Base-by-base conservation (phyloP, 352 stramenopile species). In the Globisporangium ultimum region DNA sequence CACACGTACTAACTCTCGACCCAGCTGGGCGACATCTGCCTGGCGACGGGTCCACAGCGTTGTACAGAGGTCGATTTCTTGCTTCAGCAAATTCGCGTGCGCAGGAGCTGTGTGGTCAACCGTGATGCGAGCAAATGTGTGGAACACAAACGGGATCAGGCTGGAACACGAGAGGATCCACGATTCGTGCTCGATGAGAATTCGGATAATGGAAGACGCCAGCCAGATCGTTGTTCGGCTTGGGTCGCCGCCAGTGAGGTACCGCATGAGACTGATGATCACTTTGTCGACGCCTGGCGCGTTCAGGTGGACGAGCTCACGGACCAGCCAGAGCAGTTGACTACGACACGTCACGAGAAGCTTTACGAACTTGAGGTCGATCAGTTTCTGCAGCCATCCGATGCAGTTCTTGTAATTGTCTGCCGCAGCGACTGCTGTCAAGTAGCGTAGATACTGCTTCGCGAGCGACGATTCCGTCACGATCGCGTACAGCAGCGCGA, bases 331-430 rank as follows among this genome's bases (percentile, higher is more conserved):
- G 18, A 93, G 66, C 58, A 95, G 55, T 45, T 95, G 82, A 51
- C 78, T 90, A 32, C 85, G 79, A 50, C 83, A 91, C 2, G 74
- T 70, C 2, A 87, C 78, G n/a, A 88, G 57, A 22, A 95, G 67
- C 64, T 91, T 92, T 18, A 76, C 69, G 49, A 93, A 95, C 56
- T 92, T 92, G 17, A 79, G 71, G 20, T 95, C 85, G 20, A 95
- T 84, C 46, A 95, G 73, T 48, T 91, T 88, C 67, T 93, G 83
- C 17, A 95, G 68, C 67, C 80, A 84, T 20, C 68, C 77, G 52
- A 92, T 78, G 51, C 80, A 85, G 60, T 80, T 89, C 60, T 90
- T 91, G 64, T 86, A 91, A 61, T 75, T 88, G 63, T 92, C 80
- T 22, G 41, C 48, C 0, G 66, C 38, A 8, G 82, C 80, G 24